These are phyloP conservation scores for Termitomyces sp. DNA, from an alignment of 768 basidiomycete genomes.

Conservation along the genomic window DNA sequence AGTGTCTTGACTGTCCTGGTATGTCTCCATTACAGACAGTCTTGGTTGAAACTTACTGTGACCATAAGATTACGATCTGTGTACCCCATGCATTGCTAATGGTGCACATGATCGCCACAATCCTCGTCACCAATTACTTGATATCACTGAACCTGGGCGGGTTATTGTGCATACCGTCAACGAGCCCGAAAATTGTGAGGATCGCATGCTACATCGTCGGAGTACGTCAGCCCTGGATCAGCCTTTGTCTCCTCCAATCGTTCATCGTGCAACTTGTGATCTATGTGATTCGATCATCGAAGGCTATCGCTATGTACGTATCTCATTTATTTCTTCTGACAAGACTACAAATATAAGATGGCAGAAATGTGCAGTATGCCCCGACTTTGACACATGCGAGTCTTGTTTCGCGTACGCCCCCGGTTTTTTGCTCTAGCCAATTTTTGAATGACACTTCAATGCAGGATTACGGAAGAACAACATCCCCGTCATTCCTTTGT, in stretches of 20 bases:
- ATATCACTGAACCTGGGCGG: conserved; percentile 62
- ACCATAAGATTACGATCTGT: conserved; percentile 70
- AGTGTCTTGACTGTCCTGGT: conserved; percentile 79
- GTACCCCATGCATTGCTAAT: conserved; percentile 52
- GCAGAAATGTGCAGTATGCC: conserved; percentile 78
- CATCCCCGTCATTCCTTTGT: conserved; percentile 80
- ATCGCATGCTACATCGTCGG: background rate
- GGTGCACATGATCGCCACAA: conserved; percentile 54
- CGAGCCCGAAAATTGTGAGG: conserved; percentile 35
- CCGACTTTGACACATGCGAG: conserved; percentile 80
- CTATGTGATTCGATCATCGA: conserved; percentile 70
- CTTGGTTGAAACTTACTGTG: background rate
- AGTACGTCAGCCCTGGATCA: background rate
- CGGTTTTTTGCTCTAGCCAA: background rate
- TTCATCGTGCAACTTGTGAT: conserved; percentile 72
- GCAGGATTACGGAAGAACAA: conserved; percentile 64
- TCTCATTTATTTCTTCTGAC: background rate
- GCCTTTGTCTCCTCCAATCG: conserved; percentile 24
- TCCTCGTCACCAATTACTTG: conserved; percentile 69
- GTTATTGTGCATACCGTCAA: conserved; percentile 65
- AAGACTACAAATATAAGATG: background rate
- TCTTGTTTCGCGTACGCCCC: conserved; percentile 61
- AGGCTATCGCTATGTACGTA: conserved; percentile 71
- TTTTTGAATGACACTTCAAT: conserved; percentile 2
- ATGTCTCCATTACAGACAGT: conserved; percentile 17